Conservation (phyloP, 83 land plant genomes). For the Thuja plicata region DNA sequence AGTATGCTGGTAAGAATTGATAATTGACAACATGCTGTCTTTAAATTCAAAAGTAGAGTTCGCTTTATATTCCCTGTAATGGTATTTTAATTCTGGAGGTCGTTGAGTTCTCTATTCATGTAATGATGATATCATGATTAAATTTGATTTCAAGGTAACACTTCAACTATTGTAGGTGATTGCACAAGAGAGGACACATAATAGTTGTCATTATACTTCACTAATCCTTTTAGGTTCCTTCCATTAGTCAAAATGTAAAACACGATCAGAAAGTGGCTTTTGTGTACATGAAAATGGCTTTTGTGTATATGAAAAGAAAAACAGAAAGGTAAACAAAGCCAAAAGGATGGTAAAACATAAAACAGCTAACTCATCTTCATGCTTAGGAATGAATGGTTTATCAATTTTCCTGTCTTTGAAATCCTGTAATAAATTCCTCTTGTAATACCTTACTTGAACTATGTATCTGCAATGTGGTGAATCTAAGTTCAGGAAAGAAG, state of each 20-base stretch:
- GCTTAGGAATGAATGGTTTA: slow-evolving; percentile 97
- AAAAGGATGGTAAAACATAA: slow-evolving; percentile 36
- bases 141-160: not conserved
- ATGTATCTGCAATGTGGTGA: too few relatives aligned
- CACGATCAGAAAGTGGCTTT: not conserved
- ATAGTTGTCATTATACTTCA: not conserved
- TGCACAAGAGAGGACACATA: not conserved
- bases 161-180: not conserved
- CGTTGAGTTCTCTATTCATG: too few relatives aligned
- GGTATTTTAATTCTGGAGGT: too few relatives aligned
- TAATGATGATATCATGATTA: slow-evolving; percentile 1
- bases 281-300: too few relatives aligned
- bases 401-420: slow-evolving; percentile 94
- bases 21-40: too few relatives aligned
- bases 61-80: too few relatives aligned
- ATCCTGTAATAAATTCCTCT: slow-evolving; percentile 61
- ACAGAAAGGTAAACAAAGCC: not conserved
- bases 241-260: not conserved
- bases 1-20: too few relatives aligned
- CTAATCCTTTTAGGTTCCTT: not conserved
- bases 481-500: too few relatives aligned
- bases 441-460: too few relatives aligned
- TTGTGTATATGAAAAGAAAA: not conserved
- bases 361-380: slow-evolving; percentile 80
- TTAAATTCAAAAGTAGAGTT: too few relatives aligned